Base-by-base conservation (phyloP, 345 rosid species). In the Melastoma malabathricum region DNA sequence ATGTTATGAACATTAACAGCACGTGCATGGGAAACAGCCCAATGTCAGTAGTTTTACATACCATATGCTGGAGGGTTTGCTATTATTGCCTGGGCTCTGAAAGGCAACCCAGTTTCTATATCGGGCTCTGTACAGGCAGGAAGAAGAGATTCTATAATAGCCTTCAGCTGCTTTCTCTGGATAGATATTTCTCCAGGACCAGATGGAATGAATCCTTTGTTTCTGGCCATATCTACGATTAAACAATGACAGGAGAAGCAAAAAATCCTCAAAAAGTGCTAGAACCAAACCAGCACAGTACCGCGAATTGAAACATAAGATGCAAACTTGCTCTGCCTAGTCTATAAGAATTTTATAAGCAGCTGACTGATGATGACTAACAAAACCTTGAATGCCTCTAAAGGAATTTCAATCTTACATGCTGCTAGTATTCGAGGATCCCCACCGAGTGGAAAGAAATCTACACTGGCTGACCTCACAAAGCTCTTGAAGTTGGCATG, bases 61-160 rank as follows among this genome's bases (percentile, higher is more conserved):
- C 96, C 98, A 64, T 87, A 92, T 23, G 96, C 96, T 46, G 96
- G 96, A 55, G 98, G 98, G 61, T 92, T 92, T 63, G 98, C 95
- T 56, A 92, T 92, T 50, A 92, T 80, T 48, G 98, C 98, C 68
- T 92, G 96, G 57, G 96, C 95, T 87, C 74, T 74, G 67, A 92
- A 92, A 54, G 79, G 65, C 46, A 55, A 61, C 55, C 75, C 73
- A 46, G 96, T 78, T 79, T 82, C 95, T 46, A 72, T 59, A 70
- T 87, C 93, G 3, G 93, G 90, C 61, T 82, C 89, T 50, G 75
- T 82, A 70, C 98, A 92, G 18, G 98, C 96, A 0, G 96, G 93
- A 65, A 84, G 93, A 63, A 92, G 93, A 59, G 98, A 80, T 66
- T 92, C 93, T 47, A 92, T 92, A 62, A 92, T 92, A 67, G 89